Percentiles rank a stretch among this genome's conserved stretches.
Evolutionary conservation across 257 asterid genomes (phyloP).

Genomic region (Scutellaria galericulata): DNA sequence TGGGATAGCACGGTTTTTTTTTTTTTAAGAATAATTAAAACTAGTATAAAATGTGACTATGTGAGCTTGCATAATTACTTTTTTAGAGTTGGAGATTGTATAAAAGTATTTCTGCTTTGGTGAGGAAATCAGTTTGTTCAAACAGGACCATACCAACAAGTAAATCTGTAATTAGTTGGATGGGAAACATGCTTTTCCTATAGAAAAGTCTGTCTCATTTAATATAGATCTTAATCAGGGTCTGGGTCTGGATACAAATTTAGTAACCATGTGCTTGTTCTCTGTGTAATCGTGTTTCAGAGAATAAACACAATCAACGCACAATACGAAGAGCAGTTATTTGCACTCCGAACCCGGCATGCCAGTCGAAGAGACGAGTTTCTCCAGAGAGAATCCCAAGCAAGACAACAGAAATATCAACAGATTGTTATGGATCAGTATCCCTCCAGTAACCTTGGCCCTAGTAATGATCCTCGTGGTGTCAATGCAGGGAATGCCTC

Average conservation of each 20-base stretch:
- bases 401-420: constrained; percentile 68
- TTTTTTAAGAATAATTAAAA: neutral
- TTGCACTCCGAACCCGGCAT: constrained; percentile 65
- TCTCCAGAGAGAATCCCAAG: constrained; percentile 67
- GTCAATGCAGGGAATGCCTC: constrained; percentile 43
- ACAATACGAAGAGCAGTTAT: constrained; percentile 68
- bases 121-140: constrained; percentile 4
- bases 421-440: constrained; percentile 58
- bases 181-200: neutral
- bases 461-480: constrained; percentile 54
- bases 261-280: constrained; percentile 1
- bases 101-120: neutral
- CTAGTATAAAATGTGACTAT: neutral
- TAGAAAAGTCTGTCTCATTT: neutral
- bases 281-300: constrained; percentile 39
- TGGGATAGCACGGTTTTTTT: neutral
- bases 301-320: constrained; percentile 63
- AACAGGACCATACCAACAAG: neutral
- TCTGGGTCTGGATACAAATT: too few relatives aligned
- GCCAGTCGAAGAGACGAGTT: constrained; percentile 68
- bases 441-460: constrained; percentile 48
- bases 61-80: neutral
- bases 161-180: constrained; percentile 2
- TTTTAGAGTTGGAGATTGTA: neutral
- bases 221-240: neutral